Conservation (phyloP, 2,329 filamentous ascomycete genomes). For the Exophiala phaeomuriformis region DNA sequence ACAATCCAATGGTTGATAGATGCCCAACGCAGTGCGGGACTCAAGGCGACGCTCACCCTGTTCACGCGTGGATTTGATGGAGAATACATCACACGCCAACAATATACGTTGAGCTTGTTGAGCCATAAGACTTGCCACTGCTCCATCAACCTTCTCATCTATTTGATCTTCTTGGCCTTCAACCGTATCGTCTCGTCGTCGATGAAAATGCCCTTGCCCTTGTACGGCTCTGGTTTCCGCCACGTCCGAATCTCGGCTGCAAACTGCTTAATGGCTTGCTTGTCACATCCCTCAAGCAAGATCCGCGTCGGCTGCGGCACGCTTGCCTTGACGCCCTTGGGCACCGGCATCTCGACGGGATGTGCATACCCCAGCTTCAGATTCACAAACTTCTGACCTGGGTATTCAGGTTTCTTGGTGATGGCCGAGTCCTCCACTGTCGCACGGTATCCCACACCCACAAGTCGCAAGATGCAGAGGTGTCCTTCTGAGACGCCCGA, state of each 20-base stretch:
- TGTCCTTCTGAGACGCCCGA: slow-evolving; percentile 94
- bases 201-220: slow-evolving; percentile 98
- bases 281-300: slow-evolving; percentile 78
- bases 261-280: slow-evolving; percentile 81
- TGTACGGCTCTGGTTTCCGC: slow-evolving; percentile 93
- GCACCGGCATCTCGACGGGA: slow-evolving; percentile 82
- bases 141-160: slow-evolving; percentile 30
- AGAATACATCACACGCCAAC: too few species aligned
- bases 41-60: too few species aligned
- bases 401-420: slow-evolving; percentile 55
- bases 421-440: slow-evolving; percentile 71
- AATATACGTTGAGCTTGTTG: too few species aligned
- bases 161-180: slow-evolving; percentile 97
- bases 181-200: slow-evolving; percentile 96
- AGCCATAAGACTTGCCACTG: too few species aligned
- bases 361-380: slow-evolving; percentile 96
- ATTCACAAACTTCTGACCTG: slow-evolving; percentile 80
- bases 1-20: too few species aligned
- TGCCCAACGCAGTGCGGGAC: too few species aligned
- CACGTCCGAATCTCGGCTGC: slow-evolving; percentile 81
- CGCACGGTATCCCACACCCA: slow-evolving; percentile 92
- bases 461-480: slow-evolving; percentile 81
- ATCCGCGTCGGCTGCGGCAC: slow-evolving; percentile 87
- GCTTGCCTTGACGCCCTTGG: slow-evolving; percentile 73
- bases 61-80: too few species aligned